These are phyloP conservation scores for Cercospora nicotianae DNA, from an alignment of 2,329 filamentous ascomycete species.

Conservation along the genomic window DNA sequence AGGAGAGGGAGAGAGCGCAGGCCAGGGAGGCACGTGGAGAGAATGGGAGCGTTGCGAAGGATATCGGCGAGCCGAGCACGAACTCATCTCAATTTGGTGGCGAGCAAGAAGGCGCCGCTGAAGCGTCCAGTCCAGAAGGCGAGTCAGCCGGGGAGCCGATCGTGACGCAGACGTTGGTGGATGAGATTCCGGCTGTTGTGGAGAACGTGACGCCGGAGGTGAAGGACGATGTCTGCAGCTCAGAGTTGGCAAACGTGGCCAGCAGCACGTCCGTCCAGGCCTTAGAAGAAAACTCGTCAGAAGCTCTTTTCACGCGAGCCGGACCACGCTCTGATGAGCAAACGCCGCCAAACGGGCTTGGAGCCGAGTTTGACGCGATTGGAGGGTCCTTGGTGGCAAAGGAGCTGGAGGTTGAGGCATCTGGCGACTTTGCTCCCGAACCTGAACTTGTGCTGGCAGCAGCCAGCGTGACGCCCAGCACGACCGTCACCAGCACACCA, in stretches of 20 bases:
- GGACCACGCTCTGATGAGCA: background rate
- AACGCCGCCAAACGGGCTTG: background rate
- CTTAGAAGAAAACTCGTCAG: background rate
- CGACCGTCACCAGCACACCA: background rate
- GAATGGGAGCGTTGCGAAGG: background rate
- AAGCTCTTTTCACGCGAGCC: background rate
- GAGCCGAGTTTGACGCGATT: background rate
- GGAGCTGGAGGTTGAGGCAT: background rate
- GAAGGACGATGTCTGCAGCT: background rate
- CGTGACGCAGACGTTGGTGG: background rate
- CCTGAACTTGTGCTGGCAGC: background rate
- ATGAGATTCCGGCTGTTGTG: background rate
- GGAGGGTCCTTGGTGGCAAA: background rate
- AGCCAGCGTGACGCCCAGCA: background rate
- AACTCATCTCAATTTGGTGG: background rate
- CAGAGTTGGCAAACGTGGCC: background rate
- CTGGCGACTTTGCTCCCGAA: background rate
- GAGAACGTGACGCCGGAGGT: background rate
- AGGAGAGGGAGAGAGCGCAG: constrained; percentile 9
- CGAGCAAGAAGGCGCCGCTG: background rate
- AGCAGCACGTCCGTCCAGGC: background rate
- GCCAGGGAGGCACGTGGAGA: background rate
- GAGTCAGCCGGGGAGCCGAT: background rate
- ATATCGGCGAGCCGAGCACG: background rate
- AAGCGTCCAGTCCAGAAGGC: background rate